Conservation (phyloP, 1,284 basidiomycete species). For the Singerocomus rubriflavus region DNA sequence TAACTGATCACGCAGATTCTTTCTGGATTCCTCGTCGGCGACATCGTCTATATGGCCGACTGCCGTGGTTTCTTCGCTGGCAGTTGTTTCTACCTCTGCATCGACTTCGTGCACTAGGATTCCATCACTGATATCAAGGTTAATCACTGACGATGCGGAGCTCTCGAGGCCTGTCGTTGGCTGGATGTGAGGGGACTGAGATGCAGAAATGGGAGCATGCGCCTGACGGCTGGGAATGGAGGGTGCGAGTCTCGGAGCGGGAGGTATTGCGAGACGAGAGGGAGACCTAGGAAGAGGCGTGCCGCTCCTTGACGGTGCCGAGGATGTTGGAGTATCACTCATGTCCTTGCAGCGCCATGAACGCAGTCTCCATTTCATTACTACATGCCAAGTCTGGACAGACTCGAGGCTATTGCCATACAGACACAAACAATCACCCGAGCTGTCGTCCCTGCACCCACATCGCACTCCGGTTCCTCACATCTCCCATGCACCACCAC, state of each 20-base stretch:
- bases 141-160: constrained; percentile 63
- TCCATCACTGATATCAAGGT: constrained; percentile 59
- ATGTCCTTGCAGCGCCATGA: constrained; percentile 14
- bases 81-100: constrained; percentile 48
- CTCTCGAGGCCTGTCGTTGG: constrained; percentile 47
- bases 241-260: constrained; percentile 37
- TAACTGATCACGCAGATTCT: constrained; percentile 63
- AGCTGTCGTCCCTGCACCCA: constrained; percentile 67
- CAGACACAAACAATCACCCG: constrained; percentile 21
- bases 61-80: constrained; percentile 49
- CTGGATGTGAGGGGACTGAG: constrained; percentile 29
- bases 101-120: constrained; percentile 67
- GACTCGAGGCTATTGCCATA: constrained; percentile 9
- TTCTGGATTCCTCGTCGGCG: constrained; percentile 58
- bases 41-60: constrained; percentile 40
- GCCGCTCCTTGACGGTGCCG: constrained; percentile 36
- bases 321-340: constrained; percentile 28
- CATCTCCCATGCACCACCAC: constrained; percentile 84
- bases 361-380: neutral
- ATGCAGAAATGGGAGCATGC: constrained; percentile 34
- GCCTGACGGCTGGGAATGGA: constrained; percentile 46
- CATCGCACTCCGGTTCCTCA: constrained; percentile 57
- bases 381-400: constrained; percentile 4
- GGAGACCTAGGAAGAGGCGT: constrained; percentile 37
- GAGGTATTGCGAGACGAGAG: constrained; percentile 43